Evolutionary conservation across 73 alveolate genomes (phyloP), one percentile per base, ranked within the genome.

Genomic region (Halteria grandinella): DNA sequence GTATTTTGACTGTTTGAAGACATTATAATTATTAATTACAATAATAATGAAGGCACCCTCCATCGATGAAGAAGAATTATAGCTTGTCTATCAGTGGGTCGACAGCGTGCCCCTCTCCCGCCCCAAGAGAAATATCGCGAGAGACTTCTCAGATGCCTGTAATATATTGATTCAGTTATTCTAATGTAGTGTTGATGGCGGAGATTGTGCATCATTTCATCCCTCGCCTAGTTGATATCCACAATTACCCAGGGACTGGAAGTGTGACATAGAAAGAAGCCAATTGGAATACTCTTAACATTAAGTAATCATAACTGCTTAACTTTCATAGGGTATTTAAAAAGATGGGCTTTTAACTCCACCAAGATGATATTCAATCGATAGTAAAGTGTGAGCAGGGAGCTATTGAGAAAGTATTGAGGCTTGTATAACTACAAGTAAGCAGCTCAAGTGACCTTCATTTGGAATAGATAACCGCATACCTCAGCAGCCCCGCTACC

Each of bases 81-180:
- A 92, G 89, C 84, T 85, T 57, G 93, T 95, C 25, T 95, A 95
- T 84, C 88, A 91, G 60, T 95, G 99, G 99, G 99, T 95, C 3
- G 99, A 95, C 75, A 88, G 89, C 47, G 79, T 93, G 5, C 94
- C 92, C 44, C 85, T 95, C 41, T 87, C 95, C 27, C 83, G 97
- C 14, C 97, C 96, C 23, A 95, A 95, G 88, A 90, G 88, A 84
- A 95, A 95, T 83, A 95, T 95, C 39, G 82, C 97, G 21, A 87
- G 99, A 79, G 99, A 95, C 77, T 95, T 95, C 69, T 86, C 97
- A 24, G 99, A 95, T 85, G 98, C 97, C 20, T 93, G 91, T 53
- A 83, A 17, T 10, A 17, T 29, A 8, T 3, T 20, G 6, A 5
- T 25, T 6, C 6, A n/a, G 36, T 3, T 62, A 17, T 6, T 2